A percentile compares a stretch with the other conserved stretches of the same genome.
Conservation (phyloP, 441 rosid species). For the Melastoma candidum region DNA sequence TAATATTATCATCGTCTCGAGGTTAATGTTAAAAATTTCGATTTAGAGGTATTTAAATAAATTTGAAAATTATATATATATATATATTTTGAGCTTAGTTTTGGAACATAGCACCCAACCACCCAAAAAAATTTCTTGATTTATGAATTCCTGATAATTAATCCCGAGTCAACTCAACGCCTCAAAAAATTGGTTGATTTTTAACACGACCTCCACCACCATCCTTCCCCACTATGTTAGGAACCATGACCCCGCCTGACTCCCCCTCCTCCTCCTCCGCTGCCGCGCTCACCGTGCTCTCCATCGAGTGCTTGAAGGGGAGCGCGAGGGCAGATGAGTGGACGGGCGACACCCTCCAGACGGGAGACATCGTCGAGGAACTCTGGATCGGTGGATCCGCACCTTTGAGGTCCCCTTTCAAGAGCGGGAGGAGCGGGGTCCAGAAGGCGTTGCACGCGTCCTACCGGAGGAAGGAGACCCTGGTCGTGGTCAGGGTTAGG, state of each 20-base stretch:
- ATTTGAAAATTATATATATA: too few species aligned
- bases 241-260: conserved; percentile 36
- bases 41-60: too few species aligned
- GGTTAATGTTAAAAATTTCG: too few species aligned
- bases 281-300: conserved; percentile 35
- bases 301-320: conserved; percentile 82
- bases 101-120: too few species aligned
- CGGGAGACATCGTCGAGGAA: conserved; percentile 91
- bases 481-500: conserved; percentile 57
- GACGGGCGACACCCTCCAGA: conserved; percentile 89
- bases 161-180: too few species aligned
- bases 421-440: conserved; percentile 68
- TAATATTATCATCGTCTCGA: too few species aligned
- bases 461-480: conserved; percentile 62
- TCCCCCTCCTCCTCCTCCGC: conserved; percentile 17
- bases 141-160: too few species aligned
- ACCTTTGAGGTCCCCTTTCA: conserved; percentile 52
- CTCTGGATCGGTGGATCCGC: conserved; percentile 37
- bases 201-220: too few species aligned
- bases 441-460: conserved; percentile 65
- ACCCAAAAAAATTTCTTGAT: too few species aligned
- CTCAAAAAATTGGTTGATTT: too few species aligned
- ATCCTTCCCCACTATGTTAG: too few species aligned
- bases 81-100: too few species aligned
- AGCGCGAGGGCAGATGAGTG: conserved; percentile 86